Evolutionary conservation across 2,329 filamentous ascomycete genomes (phyloP).

Genomic region (Parastagonospora avenae): DNA sequence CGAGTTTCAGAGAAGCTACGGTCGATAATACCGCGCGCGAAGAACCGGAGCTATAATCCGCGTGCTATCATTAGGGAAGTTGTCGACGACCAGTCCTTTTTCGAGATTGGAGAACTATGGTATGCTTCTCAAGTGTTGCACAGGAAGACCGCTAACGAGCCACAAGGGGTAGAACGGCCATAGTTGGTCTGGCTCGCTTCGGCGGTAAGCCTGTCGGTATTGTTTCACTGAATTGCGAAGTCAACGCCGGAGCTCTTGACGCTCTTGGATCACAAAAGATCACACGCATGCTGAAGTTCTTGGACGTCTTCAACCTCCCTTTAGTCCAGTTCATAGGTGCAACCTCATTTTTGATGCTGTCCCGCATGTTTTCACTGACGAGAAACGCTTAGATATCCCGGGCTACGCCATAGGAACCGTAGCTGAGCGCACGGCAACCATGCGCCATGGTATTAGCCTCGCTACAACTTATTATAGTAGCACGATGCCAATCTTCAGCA

Average conservation of each 20-base stretch:
- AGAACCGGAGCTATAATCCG: constrained; percentile 66
- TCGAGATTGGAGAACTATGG: constrained; percentile 67
- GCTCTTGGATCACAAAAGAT: constrained; percentile 66
- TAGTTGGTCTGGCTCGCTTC: constrained; percentile 65
- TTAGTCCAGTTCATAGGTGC: constrained; percentile 62
- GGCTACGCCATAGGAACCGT: constrained; percentile 68
- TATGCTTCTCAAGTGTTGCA: no score
- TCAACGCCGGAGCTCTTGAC: constrained; percentile 65
- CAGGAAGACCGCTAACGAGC: no score
- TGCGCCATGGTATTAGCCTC: constrained; percentile 67
- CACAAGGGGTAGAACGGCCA: constrained; percentile 60
- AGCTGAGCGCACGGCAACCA: constrained; percentile 66
- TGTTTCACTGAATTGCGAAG: constrained; percentile 64
- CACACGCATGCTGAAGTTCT: constrained; percentile 64
- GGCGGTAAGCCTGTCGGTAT: constrained; percentile 64
- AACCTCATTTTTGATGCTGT: no score
- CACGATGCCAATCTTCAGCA: constrained; percentile 66
- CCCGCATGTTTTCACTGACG: no score
- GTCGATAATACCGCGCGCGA: constrained; percentile 62
- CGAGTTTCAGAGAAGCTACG: constrained; percentile 57
- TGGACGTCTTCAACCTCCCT: constrained; percentile 69
- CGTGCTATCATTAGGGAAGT: constrained; percentile 62
- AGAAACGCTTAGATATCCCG: constrained; percentile 53
- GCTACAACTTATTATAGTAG: constrained; percentile 67
- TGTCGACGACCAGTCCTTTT: constrained; percentile 63